Conservation (phyloP, 495 filamentous ascomycete species). For the Aspergillus nanangensis region DNA sequence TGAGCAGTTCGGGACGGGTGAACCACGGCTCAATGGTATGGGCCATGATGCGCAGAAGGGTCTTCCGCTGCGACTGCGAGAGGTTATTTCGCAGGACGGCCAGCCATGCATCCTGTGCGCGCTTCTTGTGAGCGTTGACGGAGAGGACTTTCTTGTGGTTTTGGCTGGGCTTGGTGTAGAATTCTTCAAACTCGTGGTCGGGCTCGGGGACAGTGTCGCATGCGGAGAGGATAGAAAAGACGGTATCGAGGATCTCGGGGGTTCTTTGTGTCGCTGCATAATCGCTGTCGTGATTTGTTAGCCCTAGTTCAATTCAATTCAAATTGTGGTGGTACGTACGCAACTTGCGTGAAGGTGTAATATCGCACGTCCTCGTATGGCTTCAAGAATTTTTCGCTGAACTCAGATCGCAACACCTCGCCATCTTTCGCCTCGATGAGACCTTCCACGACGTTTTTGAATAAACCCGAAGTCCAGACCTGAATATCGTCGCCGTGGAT, state of each 20-base stretch:
- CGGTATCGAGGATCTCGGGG: conserved; percentile 43
- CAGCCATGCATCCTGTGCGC: conserved; percentile 80
- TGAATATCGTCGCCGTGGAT: conserved; percentile 55
- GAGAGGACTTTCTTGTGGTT: conserved; percentile 48
- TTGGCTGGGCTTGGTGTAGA: conserved; percentile 65
- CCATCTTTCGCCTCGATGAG: conserved; percentile 55
- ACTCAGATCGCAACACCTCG: conserved; percentile 60
- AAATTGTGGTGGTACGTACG: conserved; percentile 54
- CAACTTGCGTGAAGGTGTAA: conserved; percentile 66
- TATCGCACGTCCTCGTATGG: conserved; percentile 81
- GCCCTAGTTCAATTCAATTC: no score
- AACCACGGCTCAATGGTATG: conserved; percentile 84
- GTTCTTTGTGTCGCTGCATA: conserved; percentile 28
- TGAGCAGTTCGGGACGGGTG: conserved; percentile 75
- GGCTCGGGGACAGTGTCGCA: conserved; percentile 60
- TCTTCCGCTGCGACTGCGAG: conserved; percentile 72
- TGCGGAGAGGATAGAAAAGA: conserved; percentile 59
- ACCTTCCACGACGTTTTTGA: conserved; percentile 56
- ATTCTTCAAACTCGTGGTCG: conserved; percentile 59
- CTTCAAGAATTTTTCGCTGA: conserved; percentile 70
- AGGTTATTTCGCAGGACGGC: conserved; percentile 60
- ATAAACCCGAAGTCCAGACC: conserved; percentile 58
- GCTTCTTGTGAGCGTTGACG: conserved; percentile 41
- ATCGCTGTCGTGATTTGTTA: conserved; percentile 26
- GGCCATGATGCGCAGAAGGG: conserved; percentile 67